Base-by-base conservation (phyloP, 1,284 basidiomycete genomes). In the Chiua sp. region DNA sequence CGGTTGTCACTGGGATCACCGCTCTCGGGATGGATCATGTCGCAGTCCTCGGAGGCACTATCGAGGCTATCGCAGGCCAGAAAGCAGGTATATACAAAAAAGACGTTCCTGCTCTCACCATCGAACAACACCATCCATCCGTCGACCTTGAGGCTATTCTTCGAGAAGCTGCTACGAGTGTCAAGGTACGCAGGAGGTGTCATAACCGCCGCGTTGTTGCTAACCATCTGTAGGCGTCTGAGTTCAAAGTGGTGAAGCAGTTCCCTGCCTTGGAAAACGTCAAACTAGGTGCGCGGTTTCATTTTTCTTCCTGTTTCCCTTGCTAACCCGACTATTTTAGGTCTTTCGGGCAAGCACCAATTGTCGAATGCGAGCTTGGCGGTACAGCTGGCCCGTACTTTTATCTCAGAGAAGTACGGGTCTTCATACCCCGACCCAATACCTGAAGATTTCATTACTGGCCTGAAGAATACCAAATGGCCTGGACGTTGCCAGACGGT, bases 21-120 rank as follows among this genome's bases (percentile, higher is more conserved):
- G 86, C 95, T 13, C 83, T 99, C 8, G 98, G 98, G 0, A 84
- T 99, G 60, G 98, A 99, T 71, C 98, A 99, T 77, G 89, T 93
- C n/a, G 81, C 84, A 60, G 86, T 98, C 22, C 84, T 99, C 0
- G 98, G 98, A 3, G 92, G 92, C 71, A 98, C 96, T 0, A 78
- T 99, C 13, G 78, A 83, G 58, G 92, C 97, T 70, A 99, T 99
- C 65, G 95, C 96, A 2, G 87, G 85, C 81, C 98, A 99, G 72
- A 99, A 99, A 74, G 94, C 91, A 30, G 98, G 98, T 2, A 99
- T 99, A 57, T 99, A 92, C 79, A 99, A 99, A 82, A 90, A 87
- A 61, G 91, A 86, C 28, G 93, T 93, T 1, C 93, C 94, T 1
- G 98, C 98, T 3, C 79, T 97, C 53, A 90, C 91, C 3, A 92